phyloP scores from a whole-genome alignment of 768 basidiomycete species.

The Dioszegia hungarica region DNA sequence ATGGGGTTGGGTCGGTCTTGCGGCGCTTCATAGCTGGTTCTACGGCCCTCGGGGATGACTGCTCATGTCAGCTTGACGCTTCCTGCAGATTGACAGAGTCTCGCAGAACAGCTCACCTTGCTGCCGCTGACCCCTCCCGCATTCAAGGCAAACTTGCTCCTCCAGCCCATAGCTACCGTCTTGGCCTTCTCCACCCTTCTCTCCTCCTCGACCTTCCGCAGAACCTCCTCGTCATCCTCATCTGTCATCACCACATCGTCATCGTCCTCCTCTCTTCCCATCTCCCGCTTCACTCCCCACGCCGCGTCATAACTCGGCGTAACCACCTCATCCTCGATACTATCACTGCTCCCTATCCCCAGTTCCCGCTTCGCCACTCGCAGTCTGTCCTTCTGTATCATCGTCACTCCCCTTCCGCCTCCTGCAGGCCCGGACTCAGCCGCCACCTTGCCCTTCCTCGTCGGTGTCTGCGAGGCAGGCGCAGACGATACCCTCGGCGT shows the following conservation, averaged over 20 bases:
- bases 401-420: background rate
- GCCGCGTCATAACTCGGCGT: conserved; percentile 10
- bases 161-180: conserved; percentile 30
- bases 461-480: background rate
- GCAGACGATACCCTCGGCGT: background rate
- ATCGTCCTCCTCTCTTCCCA: background rate
- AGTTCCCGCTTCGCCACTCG: conserved; percentile 3
- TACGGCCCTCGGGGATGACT: background rate
- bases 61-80: background rate
- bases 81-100: too few species aligned
- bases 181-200: conserved; percentile 20
- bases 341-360: conserved; percentile 17
- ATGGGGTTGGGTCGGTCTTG: background rate
- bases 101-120: background rate
- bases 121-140: background rate
- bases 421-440: too few species aligned
- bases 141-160: conserved; percentile 25
- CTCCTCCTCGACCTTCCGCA: conserved; percentile 13
- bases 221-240: conserved; percentile 12
- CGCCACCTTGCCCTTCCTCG: background rate
- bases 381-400: background rate
- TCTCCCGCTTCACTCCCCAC: background rate
- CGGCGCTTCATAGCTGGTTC: background rate
- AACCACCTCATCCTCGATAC: conserved; percentile 19
- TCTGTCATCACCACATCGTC: conserved; percentile 5